phyloP scores from a whole-genome alignment of 352 stramenopile species.

The Phytophthora constricta region DNA sequence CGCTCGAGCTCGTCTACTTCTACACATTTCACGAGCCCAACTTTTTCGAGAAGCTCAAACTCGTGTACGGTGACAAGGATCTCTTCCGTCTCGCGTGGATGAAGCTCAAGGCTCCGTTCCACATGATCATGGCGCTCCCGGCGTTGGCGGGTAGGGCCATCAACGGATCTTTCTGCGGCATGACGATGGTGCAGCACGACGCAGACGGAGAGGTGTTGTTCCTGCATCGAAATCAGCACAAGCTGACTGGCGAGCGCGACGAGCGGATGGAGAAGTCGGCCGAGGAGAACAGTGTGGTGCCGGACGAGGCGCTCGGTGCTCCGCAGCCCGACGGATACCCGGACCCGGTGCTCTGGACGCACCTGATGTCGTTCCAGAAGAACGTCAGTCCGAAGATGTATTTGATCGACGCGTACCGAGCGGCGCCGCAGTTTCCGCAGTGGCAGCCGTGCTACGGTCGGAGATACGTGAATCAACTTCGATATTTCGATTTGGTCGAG shows the following conservation, averaged over 20 bases:
- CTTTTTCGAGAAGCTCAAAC: conserved; percentile 35
- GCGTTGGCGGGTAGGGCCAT: conserved; percentile 43
- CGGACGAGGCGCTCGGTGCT: conserved; percentile 24
- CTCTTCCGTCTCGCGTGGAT: conserved; percentile 64
- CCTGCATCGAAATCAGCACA: conserved; percentile 58
- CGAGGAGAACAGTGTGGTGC: conserved; percentile 13
- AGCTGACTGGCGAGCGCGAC: conserved; percentile 35
- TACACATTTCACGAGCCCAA: conserved; percentile 45
- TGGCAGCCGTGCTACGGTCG: conserved; percentile 67
- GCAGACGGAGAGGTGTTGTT: conserved; percentile 44
- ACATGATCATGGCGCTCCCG: conserved; percentile 50
- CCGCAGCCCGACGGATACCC: conserved; percentile 29
- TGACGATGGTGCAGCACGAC: conserved; percentile 60
- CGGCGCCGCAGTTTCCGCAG: conserved; percentile 37
- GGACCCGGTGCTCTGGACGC: conserved; percentile 66
- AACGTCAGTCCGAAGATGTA: conserved; percentile 43
- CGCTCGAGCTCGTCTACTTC: conserved; percentile 51
- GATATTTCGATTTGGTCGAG: conserved; percentile 26
- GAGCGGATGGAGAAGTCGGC: conserved; percentile 18
- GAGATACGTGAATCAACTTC: conserved; percentile 16
- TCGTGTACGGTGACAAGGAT: conserved; percentile 65
- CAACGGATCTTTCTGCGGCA: conserved; percentile 50
- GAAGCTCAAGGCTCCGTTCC: conserved; percentile 47
- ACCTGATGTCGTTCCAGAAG: conserved; percentile 64
- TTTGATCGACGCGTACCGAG: conserved; percentile 60